These are phyloP conservation scores for Colletotrichum sp. DNA, from an alignment of 2,329 filamentous ascomycete genomes.

Conservation along the genomic window DNA sequence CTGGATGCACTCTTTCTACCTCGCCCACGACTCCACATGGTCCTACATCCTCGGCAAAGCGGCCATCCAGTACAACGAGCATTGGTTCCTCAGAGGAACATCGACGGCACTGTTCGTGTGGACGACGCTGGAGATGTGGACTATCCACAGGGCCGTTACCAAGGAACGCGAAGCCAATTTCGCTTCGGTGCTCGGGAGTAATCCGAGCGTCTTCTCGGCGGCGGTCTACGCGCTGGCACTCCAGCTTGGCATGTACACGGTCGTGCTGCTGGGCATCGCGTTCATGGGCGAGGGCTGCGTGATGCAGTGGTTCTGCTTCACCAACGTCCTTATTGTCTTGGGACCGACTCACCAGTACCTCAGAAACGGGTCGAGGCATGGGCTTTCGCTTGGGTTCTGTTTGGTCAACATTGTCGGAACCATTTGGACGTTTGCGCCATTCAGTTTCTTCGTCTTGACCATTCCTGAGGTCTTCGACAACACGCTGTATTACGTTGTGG, in stretches of 20 bases:
- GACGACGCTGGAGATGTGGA: constrained; percentile 15
- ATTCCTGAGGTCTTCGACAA: not conserved
- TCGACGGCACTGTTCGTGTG: not conserved
- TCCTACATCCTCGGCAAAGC: constrained; percentile 8
- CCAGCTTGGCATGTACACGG: constrained; percentile 10
- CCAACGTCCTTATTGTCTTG: constrained; percentile 16
- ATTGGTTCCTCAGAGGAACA: constrained; percentile 2
- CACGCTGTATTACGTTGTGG: not conserved
- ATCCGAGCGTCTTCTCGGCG: not conserved
- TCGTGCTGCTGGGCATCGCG: constrained; percentile 2
- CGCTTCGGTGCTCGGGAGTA: not conserved
- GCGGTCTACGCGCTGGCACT: not conserved
- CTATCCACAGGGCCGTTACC: constrained; percentile 3
- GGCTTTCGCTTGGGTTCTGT: constrained; percentile 14
- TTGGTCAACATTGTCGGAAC: not conserved
- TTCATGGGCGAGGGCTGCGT: constrained; percentile 13
- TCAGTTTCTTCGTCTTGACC: not conserved
- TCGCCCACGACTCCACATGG: constrained; percentile 21
- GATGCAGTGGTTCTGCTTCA: constrained; percentile 18
- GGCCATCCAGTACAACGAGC: not conserved
- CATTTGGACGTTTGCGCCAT: not conserved
- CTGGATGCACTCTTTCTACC: constrained; percentile 23
- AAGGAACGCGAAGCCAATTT: constrained; percentile 14
- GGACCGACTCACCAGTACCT: constrained; percentile 13
- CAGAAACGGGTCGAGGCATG: not conserved